Conservation (phyloP, 2,329 filamentous ascomycete genomes). For the Claviceps sp. region DNA sequence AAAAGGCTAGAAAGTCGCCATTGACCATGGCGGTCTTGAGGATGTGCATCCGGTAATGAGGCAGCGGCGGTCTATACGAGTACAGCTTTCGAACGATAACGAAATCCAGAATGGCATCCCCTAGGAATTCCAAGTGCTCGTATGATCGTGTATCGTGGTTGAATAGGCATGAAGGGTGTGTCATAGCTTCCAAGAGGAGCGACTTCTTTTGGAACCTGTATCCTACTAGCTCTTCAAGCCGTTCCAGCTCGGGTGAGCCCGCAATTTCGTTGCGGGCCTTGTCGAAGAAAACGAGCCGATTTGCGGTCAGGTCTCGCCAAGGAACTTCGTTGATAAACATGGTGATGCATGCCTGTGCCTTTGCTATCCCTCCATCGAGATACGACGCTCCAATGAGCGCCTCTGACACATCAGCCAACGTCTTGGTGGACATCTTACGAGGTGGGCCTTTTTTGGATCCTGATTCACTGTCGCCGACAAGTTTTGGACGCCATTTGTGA, state of each 20-base stretch:
- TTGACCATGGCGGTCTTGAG: constrained; percentile 69
- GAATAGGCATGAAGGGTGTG: constrained; percentile 52
- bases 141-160: constrained; percentile 28
- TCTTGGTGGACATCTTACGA: constrained; percentile 54
- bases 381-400: constrained; percentile 68
- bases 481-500: constrained; percentile 57
- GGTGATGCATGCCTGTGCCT: constrained; percentile 50
- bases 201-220: constrained; percentile 57
- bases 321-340: constrained; percentile 49
- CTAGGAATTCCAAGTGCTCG: constrained; percentile 77
- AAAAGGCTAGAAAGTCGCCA: constrained; percentile 63
- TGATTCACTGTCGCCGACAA: constrained; percentile 19
- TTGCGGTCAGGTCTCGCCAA: constrained; percentile 35
- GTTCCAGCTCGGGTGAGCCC: constrained; percentile 28
- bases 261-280: constrained; percentile 21
- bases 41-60: constrained; percentile 54
- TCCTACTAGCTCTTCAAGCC: constrained; percentile 53
- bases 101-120: constrained; percentile 73
- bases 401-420: constrained; percentile 77
- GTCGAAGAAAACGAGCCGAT: constrained; percentile 30
- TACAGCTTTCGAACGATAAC: constrained; percentile 56
- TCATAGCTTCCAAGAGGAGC: constrained; percentile 66
- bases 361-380: constrained; percentile 51
- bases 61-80: constrained; percentile 24
- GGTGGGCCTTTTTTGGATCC: constrained; percentile 1